A percentile compares a stretch with the other conserved stretches of the same genome.
These are phyloP conservation scores for Xylaria sp. DNA, from an alignment of 2,329 filamentous ascomycete species.

Conservation along the genomic window DNA sequence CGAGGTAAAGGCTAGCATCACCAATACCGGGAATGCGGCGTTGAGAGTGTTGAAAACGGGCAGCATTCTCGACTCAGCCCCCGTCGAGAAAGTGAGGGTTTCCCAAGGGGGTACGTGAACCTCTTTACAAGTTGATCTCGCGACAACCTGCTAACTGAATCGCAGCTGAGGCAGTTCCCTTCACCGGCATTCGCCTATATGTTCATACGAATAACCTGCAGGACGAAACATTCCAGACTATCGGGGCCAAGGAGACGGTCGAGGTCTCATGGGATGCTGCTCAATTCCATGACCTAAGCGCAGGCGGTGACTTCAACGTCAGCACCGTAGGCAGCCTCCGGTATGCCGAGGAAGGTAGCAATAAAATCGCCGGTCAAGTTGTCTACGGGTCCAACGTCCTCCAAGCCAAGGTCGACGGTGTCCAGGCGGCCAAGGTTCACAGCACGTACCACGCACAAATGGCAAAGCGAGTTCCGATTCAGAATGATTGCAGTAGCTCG, in stretches of 20 bases:
- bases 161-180: slow-evolving; percentile 1
- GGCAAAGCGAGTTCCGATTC: slow-evolving; percentile 5
- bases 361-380: slow-evolving; percentile 10
- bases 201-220: slow-evolving; percentile 6
- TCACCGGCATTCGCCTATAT: slow-evolving; percentile 9
- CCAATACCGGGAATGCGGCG: slow-evolving; percentile 53
- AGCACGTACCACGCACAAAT: neutral
- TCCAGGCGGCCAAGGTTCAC: slow-evolving; percentile 1
- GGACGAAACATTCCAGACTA: slow-evolving; percentile 10
- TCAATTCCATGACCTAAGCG: slow-evolving; percentile 9
- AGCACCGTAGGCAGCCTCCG: slow-evolving; percentile 4
- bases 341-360: slow-evolving; percentile 15
- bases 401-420: slow-evolving; percentile 1
- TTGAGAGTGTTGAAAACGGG: slow-evolving; percentile 57
- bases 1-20: slow-evolving; percentile 55
- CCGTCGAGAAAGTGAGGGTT: slow-evolving; percentile 56
- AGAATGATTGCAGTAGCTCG: slow-evolving; percentile 12
- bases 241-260: slow-evolving; percentile 5
- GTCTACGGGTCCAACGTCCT: slow-evolving; percentile 13
- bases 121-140: neutral
- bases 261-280: slow-evolving; percentile 11
- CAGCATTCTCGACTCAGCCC: slow-evolving; percentile 54
- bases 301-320: slow-evolving; percentile 12
- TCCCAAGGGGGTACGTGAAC: slow-evolving; percentile 48
- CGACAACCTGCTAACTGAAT: neutral